Evolutionary conservation across 441 rosid genomes (phyloP).

Genomic region (Erodium texanum): DNA sequence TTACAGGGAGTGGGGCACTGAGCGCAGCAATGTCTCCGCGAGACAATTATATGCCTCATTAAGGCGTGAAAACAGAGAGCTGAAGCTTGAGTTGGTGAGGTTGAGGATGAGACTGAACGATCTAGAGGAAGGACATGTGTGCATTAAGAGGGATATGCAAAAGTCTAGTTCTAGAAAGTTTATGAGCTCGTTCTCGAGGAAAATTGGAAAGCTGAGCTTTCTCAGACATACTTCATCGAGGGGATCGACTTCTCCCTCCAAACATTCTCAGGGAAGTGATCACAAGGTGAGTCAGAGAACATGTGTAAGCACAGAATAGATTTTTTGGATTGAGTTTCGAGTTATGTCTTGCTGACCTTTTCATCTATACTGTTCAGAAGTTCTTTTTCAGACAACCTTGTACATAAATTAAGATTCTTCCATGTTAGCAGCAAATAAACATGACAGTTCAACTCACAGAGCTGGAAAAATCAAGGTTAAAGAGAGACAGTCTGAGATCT

Average conservation of each 20-base stretch:
- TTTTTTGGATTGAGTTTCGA: conserved; percentile 14
- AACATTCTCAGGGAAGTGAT: conserved; percentile 69
- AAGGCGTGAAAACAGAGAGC: conserved; percentile 82
- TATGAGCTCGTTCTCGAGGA: conserved; percentile 82
- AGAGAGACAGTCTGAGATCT: conserved; percentile 8
- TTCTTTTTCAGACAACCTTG: conserved; percentile 20
- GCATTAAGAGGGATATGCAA: conserved; percentile 93
- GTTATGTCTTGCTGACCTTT: conserved; percentile 15
- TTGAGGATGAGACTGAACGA: conserved; percentile 89
- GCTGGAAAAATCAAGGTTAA: conserved; percentile 14
- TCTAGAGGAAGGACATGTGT: conserved; percentile 87
- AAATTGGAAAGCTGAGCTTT: conserved; percentile 67
- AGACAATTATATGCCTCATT: conserved; percentile 91
- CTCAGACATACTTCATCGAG: conserved; percentile 75
- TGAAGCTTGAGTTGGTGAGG: conserved; percentile 86
- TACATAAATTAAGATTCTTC: conserved; percentile 38
- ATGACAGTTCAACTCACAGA: no score
- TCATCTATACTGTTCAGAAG: conserved; percentile 12
- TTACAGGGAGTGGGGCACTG: conserved; percentile 81
- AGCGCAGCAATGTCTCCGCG: conserved; percentile 94
- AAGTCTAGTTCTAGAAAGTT: conserved; percentile 79
- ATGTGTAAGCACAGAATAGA: conserved; percentile 81
- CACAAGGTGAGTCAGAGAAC: conserved; percentile 84
- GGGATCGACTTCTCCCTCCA: conserved; percentile 90
- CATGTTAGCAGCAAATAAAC: no score